Conservation (phyloP, 192 early-diverging fungal species). For the Linnemannia hyalina region DNA sequence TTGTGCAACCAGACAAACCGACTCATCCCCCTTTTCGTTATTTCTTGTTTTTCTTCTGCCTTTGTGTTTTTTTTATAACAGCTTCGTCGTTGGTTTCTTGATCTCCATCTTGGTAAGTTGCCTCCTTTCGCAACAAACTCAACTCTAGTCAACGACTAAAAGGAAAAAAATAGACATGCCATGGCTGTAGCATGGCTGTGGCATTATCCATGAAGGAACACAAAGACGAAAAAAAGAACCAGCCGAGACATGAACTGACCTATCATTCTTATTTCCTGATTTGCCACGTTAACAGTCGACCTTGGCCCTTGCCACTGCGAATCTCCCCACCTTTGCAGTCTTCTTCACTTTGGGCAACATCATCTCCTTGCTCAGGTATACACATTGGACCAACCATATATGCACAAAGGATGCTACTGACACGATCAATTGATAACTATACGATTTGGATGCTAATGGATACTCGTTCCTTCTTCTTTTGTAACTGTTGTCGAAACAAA, state of each 20-base stretch:
- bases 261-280: neutral
- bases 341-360: slow-evolving; percentile 94
- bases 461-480: neutral
- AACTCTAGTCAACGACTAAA: neutral
- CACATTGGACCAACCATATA: neutral
- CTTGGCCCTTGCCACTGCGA: slow-evolving; percentile 63
- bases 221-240: neutral
- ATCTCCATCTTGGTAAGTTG: slow-evolving; percentile 78
- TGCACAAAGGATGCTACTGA: neutral
- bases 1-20: neutral
- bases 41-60: neutral
- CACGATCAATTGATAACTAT: too few relatives aligned
- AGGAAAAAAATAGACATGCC: neutral
- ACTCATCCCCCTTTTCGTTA: neutral
- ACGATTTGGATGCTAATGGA: neutral
- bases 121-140: too few relatives aligned
- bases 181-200: neutral
- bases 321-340: slow-evolving; percentile 84
- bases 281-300: slow-evolving; percentile 63
- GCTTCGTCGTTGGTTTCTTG: slow-evolving; percentile 86
- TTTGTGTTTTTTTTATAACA: slow-evolving; percentile 51
- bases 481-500: neutral
- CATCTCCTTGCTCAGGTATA: slow-evolving; percentile 79
- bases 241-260: neutral
- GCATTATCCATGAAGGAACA: neutral